phyloP scores from a whole-genome alignment of 2,329 filamentous ascomycete species.

The Harringtonia lauricola region DNA sequence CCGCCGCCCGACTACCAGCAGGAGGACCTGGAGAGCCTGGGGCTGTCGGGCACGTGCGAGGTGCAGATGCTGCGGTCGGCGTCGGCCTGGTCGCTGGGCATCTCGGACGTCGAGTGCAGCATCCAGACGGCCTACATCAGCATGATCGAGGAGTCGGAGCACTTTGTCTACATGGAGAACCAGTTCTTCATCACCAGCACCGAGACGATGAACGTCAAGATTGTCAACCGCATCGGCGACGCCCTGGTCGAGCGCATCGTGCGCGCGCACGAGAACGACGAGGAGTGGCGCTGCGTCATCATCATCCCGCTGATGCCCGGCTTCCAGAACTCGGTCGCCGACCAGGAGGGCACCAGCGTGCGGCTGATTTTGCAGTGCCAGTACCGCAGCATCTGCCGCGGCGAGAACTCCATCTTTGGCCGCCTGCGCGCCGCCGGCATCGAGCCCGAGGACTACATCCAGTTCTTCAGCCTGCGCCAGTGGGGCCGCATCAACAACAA shows the following conservation, averaged over 20 bases:
- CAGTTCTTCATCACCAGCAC: slow-evolving; percentile 97
- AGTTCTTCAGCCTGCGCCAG: slow-evolving; percentile 83
- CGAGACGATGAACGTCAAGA: slow-evolving; percentile 69
- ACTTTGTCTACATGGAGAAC: slow-evolving; percentile 98
- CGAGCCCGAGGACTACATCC: slow-evolving; percentile 88
- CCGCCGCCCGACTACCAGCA: slow-evolving; percentile 86
- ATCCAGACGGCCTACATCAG: slow-evolving; percentile 95
- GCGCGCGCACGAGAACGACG: slow-evolving; percentile 68
- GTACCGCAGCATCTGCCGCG: slow-evolving; percentile 89
- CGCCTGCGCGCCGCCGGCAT: slow-evolving; percentile 69
- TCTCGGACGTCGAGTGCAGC: slow-evolving; percentile 79
- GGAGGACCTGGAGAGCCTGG: slow-evolving; percentile 76
- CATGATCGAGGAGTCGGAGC: slow-evolving; percentile 88
- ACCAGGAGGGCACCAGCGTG: slow-evolving; percentile 88
- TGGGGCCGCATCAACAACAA: slow-evolving; percentile 85
- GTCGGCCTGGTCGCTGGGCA: slow-evolving; percentile 83
- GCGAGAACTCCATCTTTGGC: slow-evolving; percentile 84
- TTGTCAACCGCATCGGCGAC: slow-evolving; percentile 89
- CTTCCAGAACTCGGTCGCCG: slow-evolving; percentile 92
- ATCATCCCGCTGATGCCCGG: slow-evolving; percentile 95
- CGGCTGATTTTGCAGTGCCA: slow-evolving; percentile 95
- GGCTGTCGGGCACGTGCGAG: slow-evolving; percentile 87
- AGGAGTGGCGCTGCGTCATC: slow-evolving; percentile 84
- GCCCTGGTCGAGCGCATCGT: slow-evolving; percentile 87
- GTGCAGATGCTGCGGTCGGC: slow-evolving; percentile 92